These are phyloP conservation scores for Ogataea neopini DNA, from an alignment of 805 yeast genomes.

Conservation along the genomic window DNA sequence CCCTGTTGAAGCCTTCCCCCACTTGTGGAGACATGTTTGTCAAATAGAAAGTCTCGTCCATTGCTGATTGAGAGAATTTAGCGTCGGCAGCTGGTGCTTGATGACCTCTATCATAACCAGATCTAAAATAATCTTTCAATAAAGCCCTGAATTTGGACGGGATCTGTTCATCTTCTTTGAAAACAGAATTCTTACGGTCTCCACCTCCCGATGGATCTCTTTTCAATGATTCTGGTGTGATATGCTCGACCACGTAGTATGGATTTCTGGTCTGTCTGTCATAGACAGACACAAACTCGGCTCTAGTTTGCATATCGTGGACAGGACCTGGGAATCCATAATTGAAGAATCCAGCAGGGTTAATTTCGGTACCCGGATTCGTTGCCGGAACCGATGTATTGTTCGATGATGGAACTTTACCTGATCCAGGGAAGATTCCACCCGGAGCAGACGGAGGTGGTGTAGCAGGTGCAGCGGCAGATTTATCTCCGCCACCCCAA, in stretches of 20 bases:
- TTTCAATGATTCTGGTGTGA: slow-evolving; percentile 69
- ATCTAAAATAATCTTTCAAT: slow-evolving; percentile 84
- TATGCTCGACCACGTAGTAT: slow-evolving; percentile 80
- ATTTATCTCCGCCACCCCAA: slow-evolving; percentile 30
- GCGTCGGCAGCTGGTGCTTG: slow-evolving; percentile 99
- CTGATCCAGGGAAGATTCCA: slow-evolving; percentile 11
- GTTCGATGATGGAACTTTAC: slow-evolving; percentile 11
- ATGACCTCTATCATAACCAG: slow-evolving; percentile 97
- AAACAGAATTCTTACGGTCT: slow-evolving; percentile 78
- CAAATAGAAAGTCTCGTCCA: slow-evolving; percentile 90
- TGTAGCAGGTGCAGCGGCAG: slow-evolving; percentile 20
- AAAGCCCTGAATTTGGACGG: slow-evolving; percentile 77
- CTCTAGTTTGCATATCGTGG: slow-evolving; percentile 73
- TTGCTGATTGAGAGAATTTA: slow-evolving; percentile 82
- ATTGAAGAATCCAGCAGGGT: slow-evolving; percentile 80
- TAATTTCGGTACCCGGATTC: slow-evolving; percentile 34
- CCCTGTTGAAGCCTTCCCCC: slow-evolving; percentile 96
- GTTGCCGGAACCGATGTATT: slow-evolving; percentile 9
- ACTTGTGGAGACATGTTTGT: slow-evolving; percentile 97
- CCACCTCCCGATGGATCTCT: slow-evolving; percentile 47
- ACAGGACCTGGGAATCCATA: slow-evolving; percentile 96
- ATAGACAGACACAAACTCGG: slow-evolving; percentile 82
- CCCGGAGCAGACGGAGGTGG: slow-evolving; percentile 18
- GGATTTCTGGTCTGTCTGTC: slow-evolving; percentile 87
- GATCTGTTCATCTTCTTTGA: slow-evolving; percentile 81